Evolutionary conservation across 2,329 filamentous ascomycete species (phyloP), one percentile per base, ranked within the genome.

Genomic region (Zasmidium angulare): DNA sequence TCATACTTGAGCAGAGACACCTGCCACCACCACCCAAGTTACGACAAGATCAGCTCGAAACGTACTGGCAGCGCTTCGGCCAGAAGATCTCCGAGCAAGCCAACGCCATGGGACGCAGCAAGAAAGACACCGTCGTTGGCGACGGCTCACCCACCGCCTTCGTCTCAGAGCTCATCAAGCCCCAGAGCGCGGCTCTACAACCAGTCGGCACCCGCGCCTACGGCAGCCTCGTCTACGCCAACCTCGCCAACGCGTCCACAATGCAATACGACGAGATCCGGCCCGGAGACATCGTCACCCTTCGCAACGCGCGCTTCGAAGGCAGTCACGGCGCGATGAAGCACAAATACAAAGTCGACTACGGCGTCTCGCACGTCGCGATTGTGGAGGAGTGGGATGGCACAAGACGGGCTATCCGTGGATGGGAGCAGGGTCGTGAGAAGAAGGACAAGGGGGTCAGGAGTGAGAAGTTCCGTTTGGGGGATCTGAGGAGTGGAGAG

Each of bases 341-440:
- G 73, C 89, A 90, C 66, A 98, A 97, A 75, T 99, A 99, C 75
- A 88, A 83, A 51, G 80, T 86, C 54, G 95, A 99, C 67, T 90
- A 97, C 1, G 71, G 69, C 1, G 40, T 61, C 6, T 84, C 93
- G 64, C 95, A 99, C 70, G 93, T 98, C 0, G 95, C 85, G 1
- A 80, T 99, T 1, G 93, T 99, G 2, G 85, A 91, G 10, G 95
- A 99, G 74, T 99, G 95, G 95, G 95, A 99, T 74, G 95, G 95
- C 2, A 96, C 91, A 46, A 96, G 97, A 84, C 96, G 96, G 83
- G 97, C 98, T 82, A 89, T 99, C 23, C 81, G 93, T 24, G 93
- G 89, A 1, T 98, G 91, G 90, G 95, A 98, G 75, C 95, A 99
- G 74, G 93, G 93, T 0, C 82, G 93, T 14, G 93, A 98, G 79